Evolutionary conservation across 257 asterid genomes (phyloP), one percentile per base, ranked within the genome.

Genomic region (Rhazya stricta): DNA sequence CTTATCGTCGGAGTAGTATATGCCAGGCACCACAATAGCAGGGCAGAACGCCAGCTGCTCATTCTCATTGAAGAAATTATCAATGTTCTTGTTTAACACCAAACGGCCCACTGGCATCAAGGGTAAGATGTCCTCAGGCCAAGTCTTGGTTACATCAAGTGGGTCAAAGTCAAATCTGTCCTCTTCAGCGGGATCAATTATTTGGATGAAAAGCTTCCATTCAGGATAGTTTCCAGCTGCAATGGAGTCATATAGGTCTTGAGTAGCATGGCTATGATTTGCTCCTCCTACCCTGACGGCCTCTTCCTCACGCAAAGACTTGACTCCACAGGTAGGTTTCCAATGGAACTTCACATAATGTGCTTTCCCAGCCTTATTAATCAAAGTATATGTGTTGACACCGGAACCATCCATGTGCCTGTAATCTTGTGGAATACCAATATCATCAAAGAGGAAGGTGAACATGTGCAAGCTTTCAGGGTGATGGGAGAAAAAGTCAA

Each of bases 71-170:
- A 83, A 83, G 80, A 83, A 83, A 71, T 80, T 80, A 45, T 83
- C 86, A 5, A 77, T 83, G 75, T 83, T 83, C 41, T 60, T 80
- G 84, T 83, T 83, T 76, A 83, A 62, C 58, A 83, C 82, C 62
- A 83, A 60, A n/a, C 84, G 66, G 6, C 86, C 84, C n/a, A 80
- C 82, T 2, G 86, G 86, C 46, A 77, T 81, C 80, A 83, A 71
- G 23, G 86, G 84, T 75, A 83, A 57, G n/a, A 83, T 80, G 30
- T 83, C 86, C 63, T 80, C 84, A 16, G 86, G 86, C 86, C 84
- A 80, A 67, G 82, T 80, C 63, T 80, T 83, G 1, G 86, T 79
- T n/a, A 80, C 84, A 83, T 83, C 86, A 48, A 83, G 84, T 3
- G 84, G 84, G 5, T 83, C 86, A 23, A 83, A 83, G 48, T 83